These are phyloP conservation scores for Lepiota venenata DNA, from an alignment of 768 basidiomycete species.

Conservation along the genomic window DNA sequence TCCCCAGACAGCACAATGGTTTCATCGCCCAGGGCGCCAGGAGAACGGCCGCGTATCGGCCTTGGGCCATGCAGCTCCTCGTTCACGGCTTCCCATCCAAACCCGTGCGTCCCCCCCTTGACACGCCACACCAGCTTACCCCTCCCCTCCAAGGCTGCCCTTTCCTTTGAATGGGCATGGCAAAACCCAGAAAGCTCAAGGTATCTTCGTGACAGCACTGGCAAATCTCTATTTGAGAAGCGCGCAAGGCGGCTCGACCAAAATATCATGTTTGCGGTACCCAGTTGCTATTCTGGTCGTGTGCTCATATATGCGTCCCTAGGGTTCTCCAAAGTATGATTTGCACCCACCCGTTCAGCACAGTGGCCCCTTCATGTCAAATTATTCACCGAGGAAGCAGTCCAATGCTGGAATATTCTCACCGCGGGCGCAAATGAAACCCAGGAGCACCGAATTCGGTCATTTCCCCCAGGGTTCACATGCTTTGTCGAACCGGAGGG, in stretches of 20 bases:
- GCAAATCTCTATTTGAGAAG: slow-evolving; percentile 33
- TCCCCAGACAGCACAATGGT: slow-evolving; percentile 74
- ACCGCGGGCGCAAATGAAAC: neutral
- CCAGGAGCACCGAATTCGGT: neutral
- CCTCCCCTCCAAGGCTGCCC: slow-evolving; percentile 45
- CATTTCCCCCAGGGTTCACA: slow-evolving; percentile 51
- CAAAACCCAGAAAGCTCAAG: slow-evolving; percentile 71
- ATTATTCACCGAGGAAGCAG: slow-evolving; percentile 65
- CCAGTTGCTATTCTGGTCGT: neutral
- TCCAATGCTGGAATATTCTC: slow-evolving; percentile 44
- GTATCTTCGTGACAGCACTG: slow-evolving; percentile 50
- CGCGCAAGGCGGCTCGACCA: slow-evolving; percentile 34
- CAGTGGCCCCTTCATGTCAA: slow-evolving; percentile 76
- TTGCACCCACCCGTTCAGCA: slow-evolving; percentile 59
- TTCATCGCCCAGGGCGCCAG: slow-evolving; percentile 67
- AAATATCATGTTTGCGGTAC: slow-evolving; percentile 40
- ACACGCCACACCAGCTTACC: neutral
- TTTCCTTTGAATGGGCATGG: slow-evolving; percentile 87
- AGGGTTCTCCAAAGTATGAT: slow-evolving; percentile 67
- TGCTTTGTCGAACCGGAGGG: slow-evolving; percentile 58
- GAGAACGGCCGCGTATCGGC: slow-evolving; percentile 57
- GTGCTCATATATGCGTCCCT: slow-evolving; percentile 3
- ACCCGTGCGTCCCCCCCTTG: slow-evolving; percentile 27
- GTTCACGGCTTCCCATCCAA: slow-evolving; percentile 82
- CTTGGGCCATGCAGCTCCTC: slow-evolving; percentile 86